Percentiles rank a stretch among this genome's conserved stretches.
Evolutionary conservation across 2,329 filamentous ascomycete genomes (phyloP).

Genomic region (Cercospora nicotianae): DNA sequence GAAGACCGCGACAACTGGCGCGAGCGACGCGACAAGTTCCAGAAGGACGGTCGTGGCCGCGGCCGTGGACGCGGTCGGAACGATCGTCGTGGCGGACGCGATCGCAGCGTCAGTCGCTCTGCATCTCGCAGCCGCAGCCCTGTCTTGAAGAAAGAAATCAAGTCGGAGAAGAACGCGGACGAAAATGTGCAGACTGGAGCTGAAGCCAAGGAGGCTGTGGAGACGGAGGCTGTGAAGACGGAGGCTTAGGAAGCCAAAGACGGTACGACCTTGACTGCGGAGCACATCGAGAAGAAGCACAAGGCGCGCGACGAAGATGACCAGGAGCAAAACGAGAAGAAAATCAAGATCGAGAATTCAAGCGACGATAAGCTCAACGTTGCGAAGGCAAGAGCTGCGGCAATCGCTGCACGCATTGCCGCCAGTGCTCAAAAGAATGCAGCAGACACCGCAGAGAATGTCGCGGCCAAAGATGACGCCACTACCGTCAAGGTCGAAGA

Average conservation of each 20-base stretch:
- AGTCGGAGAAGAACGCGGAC: conserved; percentile 20
- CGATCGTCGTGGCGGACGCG: conserved; percentile 21
- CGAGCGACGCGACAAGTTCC: conserved; percentile 28
- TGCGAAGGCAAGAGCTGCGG: background rate
- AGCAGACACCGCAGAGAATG: background rate
- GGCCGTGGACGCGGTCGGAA: conserved; percentile 12
- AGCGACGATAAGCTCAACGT: background rate
- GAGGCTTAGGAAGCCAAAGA: conserved; percentile 17
- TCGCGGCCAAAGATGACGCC: background rate
- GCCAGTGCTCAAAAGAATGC: background rate
- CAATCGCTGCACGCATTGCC: background rate
- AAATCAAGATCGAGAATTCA: background rate
- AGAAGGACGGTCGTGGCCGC: conserved; percentile 25
- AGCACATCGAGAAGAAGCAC: background rate
- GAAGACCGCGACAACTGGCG: conserved; percentile 31
- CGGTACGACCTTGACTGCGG: background rate
- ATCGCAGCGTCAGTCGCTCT: conserved; percentile 19
- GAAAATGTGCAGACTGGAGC: conserved; percentile 11
- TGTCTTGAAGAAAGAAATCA: conserved; percentile 21
- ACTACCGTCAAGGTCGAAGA: background rate
- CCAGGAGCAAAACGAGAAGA: background rate
- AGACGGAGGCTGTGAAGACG: conserved; percentile 16
- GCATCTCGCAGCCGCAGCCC: conserved; percentile 21
- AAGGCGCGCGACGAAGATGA: background rate
- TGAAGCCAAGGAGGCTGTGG: conserved; percentile 15